These are phyloP conservation scores for Psilocybe subaeruginosa DNA, from an alignment of 768 basidiomycete species.

Conservation along the genomic window DNA sequence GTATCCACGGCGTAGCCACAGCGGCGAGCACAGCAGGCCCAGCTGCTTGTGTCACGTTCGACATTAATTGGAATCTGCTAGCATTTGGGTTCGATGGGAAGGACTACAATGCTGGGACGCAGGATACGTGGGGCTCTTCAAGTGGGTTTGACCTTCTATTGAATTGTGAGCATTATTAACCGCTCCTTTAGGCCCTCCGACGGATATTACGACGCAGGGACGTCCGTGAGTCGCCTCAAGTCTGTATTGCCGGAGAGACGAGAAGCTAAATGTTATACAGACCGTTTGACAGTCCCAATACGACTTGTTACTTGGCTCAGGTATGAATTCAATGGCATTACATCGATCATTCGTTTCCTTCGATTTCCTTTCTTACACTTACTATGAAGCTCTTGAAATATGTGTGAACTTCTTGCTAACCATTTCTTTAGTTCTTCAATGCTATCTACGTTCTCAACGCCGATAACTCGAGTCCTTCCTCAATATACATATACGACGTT, in stretches of 20 bases:
- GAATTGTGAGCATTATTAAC: slow-evolving; percentile 1
- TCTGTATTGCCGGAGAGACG: background rate
- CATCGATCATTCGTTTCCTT: no score
- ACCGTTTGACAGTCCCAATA: slow-evolving; percentile 64
- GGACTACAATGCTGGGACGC: slow-evolving; percentile 81
- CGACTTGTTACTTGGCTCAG: slow-evolving; percentile 76
- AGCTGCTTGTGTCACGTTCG: slow-evolving; percentile 74
- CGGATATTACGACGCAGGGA: slow-evolving; percentile 73
- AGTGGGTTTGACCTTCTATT: slow-evolving; percentile 42
- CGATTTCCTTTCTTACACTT: background rate
- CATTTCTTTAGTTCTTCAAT: slow-evolving; percentile 66
- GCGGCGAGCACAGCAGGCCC: slow-evolving; percentile 23
- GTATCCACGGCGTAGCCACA: slow-evolving; percentile 18
- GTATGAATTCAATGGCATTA: slow-evolving; percentile 30
- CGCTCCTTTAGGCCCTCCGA: slow-evolving; percentile 46
- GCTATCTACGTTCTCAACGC: slow-evolving; percentile 85
- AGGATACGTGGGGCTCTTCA: slow-evolving; percentile 61
- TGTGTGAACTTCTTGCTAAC: background rate
- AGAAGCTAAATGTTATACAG: slow-evolving; percentile 33
- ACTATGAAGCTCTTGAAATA: no score
- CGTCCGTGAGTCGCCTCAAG: slow-evolving; percentile 63
- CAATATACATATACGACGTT: slow-evolving; percentile 84
- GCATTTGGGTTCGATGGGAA: slow-evolving; percentile 84
- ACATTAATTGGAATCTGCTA: slow-evolving; percentile 79
- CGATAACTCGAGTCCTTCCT: slow-evolving; percentile 67